Conservation (phyloP, 1,139 yeast genomes). For the Zhuliangozyma blackwelliae region DNA sequence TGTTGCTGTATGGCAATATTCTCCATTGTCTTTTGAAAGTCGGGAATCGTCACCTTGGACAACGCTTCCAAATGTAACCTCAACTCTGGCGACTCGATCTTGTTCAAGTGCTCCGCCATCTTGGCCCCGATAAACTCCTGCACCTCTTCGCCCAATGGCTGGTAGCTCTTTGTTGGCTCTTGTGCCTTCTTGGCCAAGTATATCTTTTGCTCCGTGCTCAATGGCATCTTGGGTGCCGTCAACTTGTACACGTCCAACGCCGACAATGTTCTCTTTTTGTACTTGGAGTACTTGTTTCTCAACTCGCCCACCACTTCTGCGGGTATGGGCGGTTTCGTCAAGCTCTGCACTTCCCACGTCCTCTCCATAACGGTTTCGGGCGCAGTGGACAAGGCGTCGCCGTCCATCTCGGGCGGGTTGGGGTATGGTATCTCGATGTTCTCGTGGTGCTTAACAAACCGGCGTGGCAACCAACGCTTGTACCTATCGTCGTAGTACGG, state of each 20-base stretch:
- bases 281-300: constrained; percentile 65
- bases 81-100: constrained; percentile 35
- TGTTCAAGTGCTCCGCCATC: constrained; percentile 54
- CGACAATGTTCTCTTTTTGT: constrained; percentile 54
- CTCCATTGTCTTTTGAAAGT: constrained; percentile 24
- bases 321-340: constrained; percentile 70
- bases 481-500: constrained; percentile 71
- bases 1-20: constrained; percentile 6
- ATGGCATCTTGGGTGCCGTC: constrained; percentile 76
- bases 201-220: constrained; percentile 58
- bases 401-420: constrained; percentile 63
- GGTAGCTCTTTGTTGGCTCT: constrained; percentile 42
- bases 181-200: constrained; percentile 48
- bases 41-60: constrained; percentile 27
- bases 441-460: constrained; percentile 69
- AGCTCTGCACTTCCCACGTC: constrained; percentile 68
- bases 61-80: constrained; percentile 39
- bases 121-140: constrained; percentile 65
- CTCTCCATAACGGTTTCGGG: constrained; percentile 63
- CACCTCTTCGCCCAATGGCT: constrained; percentile 61
- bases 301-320: constrained; percentile 59
- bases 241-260: constrained; percentile 60
- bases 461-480: constrained; percentile 69
- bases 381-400: constrained; percentile 48
- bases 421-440: constrained; percentile 88